A percentile compares a stretch with the other conserved stretches of the same genome.
phyloP scores from a whole-genome alignment of 2,329 filamentous ascomycete genomes.

The Arthrobotrys entomopaga region DNA sequence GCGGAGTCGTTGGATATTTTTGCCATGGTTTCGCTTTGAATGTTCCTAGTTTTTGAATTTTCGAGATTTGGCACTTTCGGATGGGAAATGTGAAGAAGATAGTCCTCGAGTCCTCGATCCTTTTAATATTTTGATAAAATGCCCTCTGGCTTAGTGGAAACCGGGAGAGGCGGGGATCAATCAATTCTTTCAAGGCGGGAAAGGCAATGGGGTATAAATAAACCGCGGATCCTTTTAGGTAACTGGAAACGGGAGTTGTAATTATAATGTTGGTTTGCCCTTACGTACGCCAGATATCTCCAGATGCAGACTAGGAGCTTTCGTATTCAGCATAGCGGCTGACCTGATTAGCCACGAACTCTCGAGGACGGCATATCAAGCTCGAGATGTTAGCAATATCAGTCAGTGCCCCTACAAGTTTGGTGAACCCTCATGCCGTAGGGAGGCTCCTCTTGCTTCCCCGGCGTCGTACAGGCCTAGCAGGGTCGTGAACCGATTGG shows the following conservation, averaged over 20 bases:
- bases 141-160: too few relatives aligned
- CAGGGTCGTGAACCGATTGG: too few relatives aligned
- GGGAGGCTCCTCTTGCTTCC: slow-evolving; percentile 2
- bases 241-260: neutral
- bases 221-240: neutral
- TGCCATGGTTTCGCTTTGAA: neutral
- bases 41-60: neutral
- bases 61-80: neutral
- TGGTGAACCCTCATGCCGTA: neutral
- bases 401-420: too few relatives aligned
- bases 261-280: too few relatives aligned
- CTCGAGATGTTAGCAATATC: too few relatives aligned
- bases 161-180: neutral
- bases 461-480: neutral
- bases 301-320: too few relatives aligned
- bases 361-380: too few relatives aligned
- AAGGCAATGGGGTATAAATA: neutral
- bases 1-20: slow-evolving; percentile 39
- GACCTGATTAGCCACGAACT: too few relatives aligned
- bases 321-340: too few relatives aligned
- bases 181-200: neutral
- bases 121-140: neutral
- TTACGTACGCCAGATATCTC: too few relatives aligned
- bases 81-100: neutral
- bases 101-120: neutral